Conservation (phyloP, 805 yeast species). For the Wickerhamiella galacta region DNA sequence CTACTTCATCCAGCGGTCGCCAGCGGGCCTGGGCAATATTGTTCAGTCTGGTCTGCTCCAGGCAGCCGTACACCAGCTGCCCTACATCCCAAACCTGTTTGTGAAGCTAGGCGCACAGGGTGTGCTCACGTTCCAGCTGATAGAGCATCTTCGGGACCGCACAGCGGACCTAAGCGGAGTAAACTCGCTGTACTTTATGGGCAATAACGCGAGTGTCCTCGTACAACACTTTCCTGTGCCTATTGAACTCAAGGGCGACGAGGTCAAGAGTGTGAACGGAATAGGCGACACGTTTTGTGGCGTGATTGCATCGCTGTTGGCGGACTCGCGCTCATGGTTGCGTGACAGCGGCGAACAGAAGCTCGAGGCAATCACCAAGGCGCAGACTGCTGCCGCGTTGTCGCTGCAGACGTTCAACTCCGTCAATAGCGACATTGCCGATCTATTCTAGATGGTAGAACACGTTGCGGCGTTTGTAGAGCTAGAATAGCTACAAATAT, state of each 20-base stretch:
- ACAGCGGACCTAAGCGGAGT: slow-evolving; percentile 15
- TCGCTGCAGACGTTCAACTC: slow-evolving; percentile 20
- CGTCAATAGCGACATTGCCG: slow-evolving; percentile 15
- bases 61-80: slow-evolving; percentile 54
- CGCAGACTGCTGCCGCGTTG: slow-evolving; percentile 24
- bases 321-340: slow-evolving; percentile 18
- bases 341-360: slow-evolving; percentile 19
- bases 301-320: slow-evolving; percentile 32
- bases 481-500: background rate
- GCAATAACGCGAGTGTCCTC: slow-evolving; percentile 31
- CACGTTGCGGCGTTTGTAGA: background rate
- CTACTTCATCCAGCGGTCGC: slow-evolving; percentile 12
- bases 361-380: slow-evolving; percentile 17
- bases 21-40: slow-evolving; percentile 18
- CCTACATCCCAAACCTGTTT: slow-evolving; percentile 49
- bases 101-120: slow-evolving; percentile 58
- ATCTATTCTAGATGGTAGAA: slow-evolving; percentile 1
- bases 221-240: slow-evolving; percentile 42
- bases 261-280: slow-evolving; percentile 57
- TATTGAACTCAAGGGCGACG: slow-evolving; percentile 23
- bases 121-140: slow-evolving; percentile 29
- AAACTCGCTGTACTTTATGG: slow-evolving; percentile 11
- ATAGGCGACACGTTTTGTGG: slow-evolving; percentile 80
- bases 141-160: slow-evolving; percentile 15
- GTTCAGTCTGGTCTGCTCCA: slow-evolving; percentile 31